Base-by-base conservation (phyloP, 768 basidiomycete genomes). In the Mrakia blollopis region DNA sequence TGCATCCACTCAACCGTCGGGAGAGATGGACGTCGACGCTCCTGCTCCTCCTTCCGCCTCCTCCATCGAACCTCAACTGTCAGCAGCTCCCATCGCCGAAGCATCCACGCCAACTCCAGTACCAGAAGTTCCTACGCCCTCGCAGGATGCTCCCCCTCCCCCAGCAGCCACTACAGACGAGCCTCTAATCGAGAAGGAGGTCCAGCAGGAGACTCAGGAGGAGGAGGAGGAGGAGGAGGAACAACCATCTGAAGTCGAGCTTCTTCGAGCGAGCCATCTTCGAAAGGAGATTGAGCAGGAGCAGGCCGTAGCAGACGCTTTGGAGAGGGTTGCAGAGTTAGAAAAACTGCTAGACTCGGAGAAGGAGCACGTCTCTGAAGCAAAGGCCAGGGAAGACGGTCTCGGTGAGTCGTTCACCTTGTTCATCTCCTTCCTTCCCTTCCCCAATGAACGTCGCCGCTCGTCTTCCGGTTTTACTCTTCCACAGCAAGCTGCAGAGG, bases 271-370 rank as follows among this genome's bases (percentile, higher is more conserved):
- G 3, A 89, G 89, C 67, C 81, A 86, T 14, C 88, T 91, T 80
- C 88, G 87, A 83, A 91, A 90, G 82, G 92, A 93, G 74, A 85
- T 94, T 3, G 92, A 94, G 82, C 85, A 93, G 50, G 92, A 94
- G 82, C 92, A 93, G 83, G 89, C 91, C 9, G 82, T 92, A 50
- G 91, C 92, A 80, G 92, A 94, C 82, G 88, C 87, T 72, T 91
- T 94, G 81, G 87, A 85, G 1, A 83, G 86, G 68, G 83, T 87
- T 1, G 87, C 87, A 71, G 89, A 91, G 44, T 80, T 89, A 91
- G 80, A 81, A 80, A 0, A 83, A 37, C 90, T 93, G 80, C 82
- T 92, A 1, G 83, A 82, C 32, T 81, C 86, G 74, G 82, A 87
- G 54, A 90, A 88, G 83, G 83, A 85, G 57, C 90, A 92, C 83